Percentiles rank a stretch among this genome's conserved stretches.
Conservation (phyloP, 2,329 filamentous ascomycete species). For the Botrytis hyacinthi region DNA sequence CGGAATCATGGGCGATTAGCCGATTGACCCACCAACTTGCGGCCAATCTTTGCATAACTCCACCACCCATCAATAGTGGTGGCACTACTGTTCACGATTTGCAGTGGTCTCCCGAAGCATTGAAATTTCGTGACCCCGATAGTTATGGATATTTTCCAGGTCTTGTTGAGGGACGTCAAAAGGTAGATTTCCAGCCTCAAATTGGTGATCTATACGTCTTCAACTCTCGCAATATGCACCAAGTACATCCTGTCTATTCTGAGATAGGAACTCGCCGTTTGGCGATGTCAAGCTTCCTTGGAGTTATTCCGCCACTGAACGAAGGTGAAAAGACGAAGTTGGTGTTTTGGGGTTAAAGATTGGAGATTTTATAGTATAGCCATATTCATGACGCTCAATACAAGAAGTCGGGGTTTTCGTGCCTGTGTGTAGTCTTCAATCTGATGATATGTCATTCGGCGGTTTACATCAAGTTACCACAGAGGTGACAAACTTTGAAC, state of each 20-base stretch:
- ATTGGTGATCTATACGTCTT: conserved; percentile 12
- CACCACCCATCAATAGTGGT: neutral
- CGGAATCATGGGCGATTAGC: conserved; percentile 23
- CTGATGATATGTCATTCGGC: neutral
- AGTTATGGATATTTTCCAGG: conserved; percentile 10
- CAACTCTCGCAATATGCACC: conserved; percentile 18
- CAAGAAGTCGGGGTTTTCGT: neutral
- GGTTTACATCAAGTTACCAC: neutral
- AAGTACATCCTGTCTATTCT: neutral
- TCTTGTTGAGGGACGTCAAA: conserved; percentile 2
- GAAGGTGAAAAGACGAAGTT: conserved; percentile 8
- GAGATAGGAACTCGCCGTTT: neutral
- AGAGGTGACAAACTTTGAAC: neutral
- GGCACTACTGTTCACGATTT: conserved; percentile 6
- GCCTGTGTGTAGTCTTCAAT: neutral
- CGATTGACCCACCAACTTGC: conserved; percentile 18
- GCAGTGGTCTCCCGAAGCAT: conserved; percentile 12
- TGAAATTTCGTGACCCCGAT: conserved; percentile 8
- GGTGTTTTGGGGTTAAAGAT: conserved; percentile 7
- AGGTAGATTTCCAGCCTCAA: neutral
- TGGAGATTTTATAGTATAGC: neutral
- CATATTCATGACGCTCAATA: neutral
- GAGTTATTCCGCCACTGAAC: conserved; percentile 2
- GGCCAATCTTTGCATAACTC: neutral
- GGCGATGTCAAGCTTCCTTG: conserved; percentile 14